Conservation (phyloP, 2,329 filamentous ascomycete genomes). For the Keithomyces neogunnii region DNA sequence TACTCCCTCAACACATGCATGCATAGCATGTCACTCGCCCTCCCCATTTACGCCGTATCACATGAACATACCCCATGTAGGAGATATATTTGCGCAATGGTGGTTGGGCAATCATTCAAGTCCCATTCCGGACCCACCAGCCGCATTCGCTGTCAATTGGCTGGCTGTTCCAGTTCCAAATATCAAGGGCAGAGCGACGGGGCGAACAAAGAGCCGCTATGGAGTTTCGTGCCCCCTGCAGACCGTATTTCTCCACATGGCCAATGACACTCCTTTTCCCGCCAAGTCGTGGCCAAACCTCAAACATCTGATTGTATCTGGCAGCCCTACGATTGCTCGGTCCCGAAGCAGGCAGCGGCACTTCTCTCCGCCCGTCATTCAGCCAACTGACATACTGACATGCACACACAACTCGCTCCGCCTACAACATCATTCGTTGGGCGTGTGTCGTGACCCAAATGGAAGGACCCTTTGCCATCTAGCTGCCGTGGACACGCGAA, state of each 20-base stretch:
- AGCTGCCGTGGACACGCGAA: background rate
- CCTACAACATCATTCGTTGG: background rate
- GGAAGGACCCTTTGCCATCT: background rate
- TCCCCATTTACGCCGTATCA: too few relatives aligned
- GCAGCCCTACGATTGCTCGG: background rate
- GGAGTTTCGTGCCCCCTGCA: background rate
- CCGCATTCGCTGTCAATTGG: background rate
- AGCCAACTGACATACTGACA: too few relatives aligned
- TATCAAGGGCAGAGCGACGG: background rate
- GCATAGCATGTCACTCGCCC: too few relatives aligned
- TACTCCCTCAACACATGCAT: too few relatives aligned
- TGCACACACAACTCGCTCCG: background rate
- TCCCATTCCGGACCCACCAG: background rate
- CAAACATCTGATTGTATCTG: background rate
- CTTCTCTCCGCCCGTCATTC: too few relatives aligned
- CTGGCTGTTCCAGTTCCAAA: background rate
- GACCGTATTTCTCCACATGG: background rate
- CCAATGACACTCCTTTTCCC: background rate
- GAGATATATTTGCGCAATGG: background rate
- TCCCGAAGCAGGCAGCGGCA: background rate
- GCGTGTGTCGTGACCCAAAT: background rate
- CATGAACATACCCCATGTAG: too few relatives aligned
- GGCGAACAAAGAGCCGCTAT: background rate
- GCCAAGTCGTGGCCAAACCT: background rate
- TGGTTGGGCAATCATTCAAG: background rate